Evolutionary conservation across 352 stramenopile genomes (phyloP).

Genomic region (Phytophthora citricola): DNA sequence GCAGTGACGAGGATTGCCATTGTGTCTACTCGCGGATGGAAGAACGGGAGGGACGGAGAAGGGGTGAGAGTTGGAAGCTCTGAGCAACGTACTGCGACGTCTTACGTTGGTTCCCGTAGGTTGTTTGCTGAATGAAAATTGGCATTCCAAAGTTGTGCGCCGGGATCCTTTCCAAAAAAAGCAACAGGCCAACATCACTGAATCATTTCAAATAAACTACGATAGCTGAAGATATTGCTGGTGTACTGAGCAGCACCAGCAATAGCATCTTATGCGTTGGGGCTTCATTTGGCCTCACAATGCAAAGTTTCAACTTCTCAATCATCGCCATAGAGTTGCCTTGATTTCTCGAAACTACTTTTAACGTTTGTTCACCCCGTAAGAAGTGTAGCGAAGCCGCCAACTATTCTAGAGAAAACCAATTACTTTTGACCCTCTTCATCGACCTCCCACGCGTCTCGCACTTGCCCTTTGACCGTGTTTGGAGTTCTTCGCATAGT

Average conservation of each 20-base stretch:
- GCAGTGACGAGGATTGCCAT: constrained; percentile 14
- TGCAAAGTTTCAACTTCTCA: too few relatives aligned
- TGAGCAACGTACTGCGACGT: not conserved
- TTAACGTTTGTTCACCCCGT: too few relatives aligned
- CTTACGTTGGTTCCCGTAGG: not conserved
- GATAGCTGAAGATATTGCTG: too few relatives aligned
- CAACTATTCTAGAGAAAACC: not conserved
- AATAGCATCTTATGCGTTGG: too few relatives aligned
- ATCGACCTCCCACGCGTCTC: constrained; percentile 24
- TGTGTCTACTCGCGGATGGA: constrained; percentile 5
- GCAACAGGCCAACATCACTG: too few relatives aligned
- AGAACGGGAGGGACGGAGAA: not conserved
- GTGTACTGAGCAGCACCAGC: too few relatives aligned
- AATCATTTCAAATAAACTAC: too few relatives aligned
- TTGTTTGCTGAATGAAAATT: constrained; percentile 11
- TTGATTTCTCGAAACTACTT: too few relatives aligned
- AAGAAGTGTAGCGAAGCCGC: not conserved
- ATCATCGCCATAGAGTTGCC: not conserved
- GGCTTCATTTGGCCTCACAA: too few relatives aligned
- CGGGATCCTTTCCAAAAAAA: constrained; percentile 6
- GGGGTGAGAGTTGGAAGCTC: not conserved
- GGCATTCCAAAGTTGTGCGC: not conserved
- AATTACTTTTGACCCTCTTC: constrained; percentile 12
- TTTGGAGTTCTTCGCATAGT: constrained; percentile 9
- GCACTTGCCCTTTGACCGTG: constrained; percentile 1